These are phyloP conservation scores for Aspergillus sp. DNA, from an alignment of 2,329 filamentous ascomycete genomes.

Conservation along the genomic window DNA sequence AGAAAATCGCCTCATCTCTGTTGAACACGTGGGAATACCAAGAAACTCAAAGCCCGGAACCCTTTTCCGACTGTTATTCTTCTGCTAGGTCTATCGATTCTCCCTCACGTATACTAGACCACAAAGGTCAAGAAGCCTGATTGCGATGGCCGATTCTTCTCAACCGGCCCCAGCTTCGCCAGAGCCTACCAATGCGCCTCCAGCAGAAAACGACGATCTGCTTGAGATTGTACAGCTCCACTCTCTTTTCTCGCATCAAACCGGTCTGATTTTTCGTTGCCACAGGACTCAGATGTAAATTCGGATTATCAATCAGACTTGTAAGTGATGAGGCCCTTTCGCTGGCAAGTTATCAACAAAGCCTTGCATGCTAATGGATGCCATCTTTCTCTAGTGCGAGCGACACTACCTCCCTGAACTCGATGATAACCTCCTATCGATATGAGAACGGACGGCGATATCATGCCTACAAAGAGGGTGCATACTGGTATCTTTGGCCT, in stretches of 20 bases:
- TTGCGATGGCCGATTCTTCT: slow-evolving; percentile 8
- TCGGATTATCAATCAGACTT: slow-evolving; percentile 27
- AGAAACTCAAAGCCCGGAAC: slow-evolving; percentile 1
- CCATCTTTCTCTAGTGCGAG: slow-evolving; percentile 17
- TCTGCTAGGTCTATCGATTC: not conserved
- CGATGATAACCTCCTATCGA: slow-evolving; percentile 30
- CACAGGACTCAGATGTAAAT: slow-evolving; percentile 1
- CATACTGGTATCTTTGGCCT: slow-evolving; percentile 26
- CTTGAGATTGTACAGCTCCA: slow-evolving; percentile 3
- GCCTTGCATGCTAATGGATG: not conserved
- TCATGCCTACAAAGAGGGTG: slow-evolving; percentile 37
- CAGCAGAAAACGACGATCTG: not conserved
- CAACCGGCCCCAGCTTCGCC: not conserved
- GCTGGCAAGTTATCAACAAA: not conserved
- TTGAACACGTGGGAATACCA: not conserved
- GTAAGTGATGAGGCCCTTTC: slow-evolving; percentile 13
- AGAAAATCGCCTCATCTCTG: not conserved
- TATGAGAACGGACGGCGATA: slow-evolving; percentile 38
- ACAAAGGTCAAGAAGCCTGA: not conserved
- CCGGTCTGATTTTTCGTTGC: not conserved
- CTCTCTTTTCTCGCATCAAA: not conserved
- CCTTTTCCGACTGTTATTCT: not conserved
- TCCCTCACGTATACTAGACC: too few species aligned
- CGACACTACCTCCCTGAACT: slow-evolving; percentile 27
- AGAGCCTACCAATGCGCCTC: not conserved